Evolutionary conservation across 108 stramenopile genomes (phyloP), one percentile per base, ranked within the genome.

Genomic region (Epipyxis sp.): DNA sequence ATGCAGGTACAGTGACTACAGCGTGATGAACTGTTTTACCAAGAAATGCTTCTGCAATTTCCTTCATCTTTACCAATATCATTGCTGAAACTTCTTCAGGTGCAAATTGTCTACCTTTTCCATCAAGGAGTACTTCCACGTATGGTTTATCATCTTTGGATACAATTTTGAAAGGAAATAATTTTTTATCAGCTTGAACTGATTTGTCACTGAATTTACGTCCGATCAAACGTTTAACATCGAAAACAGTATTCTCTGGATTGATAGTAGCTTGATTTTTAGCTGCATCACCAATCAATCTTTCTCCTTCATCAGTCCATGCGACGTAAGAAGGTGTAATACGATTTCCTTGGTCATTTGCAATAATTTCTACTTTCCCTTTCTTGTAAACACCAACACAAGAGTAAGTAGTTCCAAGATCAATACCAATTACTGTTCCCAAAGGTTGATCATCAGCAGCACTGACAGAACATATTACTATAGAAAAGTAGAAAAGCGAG

Each of bases 261-360:
- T 96, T 94, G 78, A 92, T 88, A 16, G 95, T 91, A 35, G 95
- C 94, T 86, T 96, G 93, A 86, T 95, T 94, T 92, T 96, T 96
- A 76, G 98, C 98, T 59, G 98, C 94, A 80, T 97, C 95, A 46
- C 97, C 97, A 32, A 97, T 92, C 44, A 95, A 79, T 54, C 93
- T 91, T 79, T 91, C 90, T 16, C 86, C 90, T 37, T 94, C 94
- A 80, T 93, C 94, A 59, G 91, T 95, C 87, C 96, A 98, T 76
- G 96, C 94, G 46, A 98, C 96, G 82, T 96, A 97, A 40, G 92
- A 93, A 69, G 97, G 97, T 42, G 97, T 98, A 91, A 96, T 98
- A 79, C 97, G 94, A 89, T 97, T 96, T 76, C 97, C 97, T 89
- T 95, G 95, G 82, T 97, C 95, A 87, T 91, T 91, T 44, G 88